A percentile compares a stretch with the other conserved stretches of the same genome.
Conservation (phyloP, 2,329 filamentous ascomycete species). For the Fusarium nodosum region DNA sequence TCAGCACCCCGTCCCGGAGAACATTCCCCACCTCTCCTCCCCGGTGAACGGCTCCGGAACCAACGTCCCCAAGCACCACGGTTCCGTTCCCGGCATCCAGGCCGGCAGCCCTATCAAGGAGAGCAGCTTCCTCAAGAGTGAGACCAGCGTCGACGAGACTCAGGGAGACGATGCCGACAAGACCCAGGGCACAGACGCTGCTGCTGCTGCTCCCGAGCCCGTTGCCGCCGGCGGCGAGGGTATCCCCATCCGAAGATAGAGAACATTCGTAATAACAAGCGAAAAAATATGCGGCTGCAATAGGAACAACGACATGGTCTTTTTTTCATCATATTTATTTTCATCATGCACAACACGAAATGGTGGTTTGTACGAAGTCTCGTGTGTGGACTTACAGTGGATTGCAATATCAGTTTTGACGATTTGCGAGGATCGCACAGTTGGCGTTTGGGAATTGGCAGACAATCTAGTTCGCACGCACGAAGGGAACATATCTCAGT, state of each 20-base stretch:
- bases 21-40: constrained; percentile 89
- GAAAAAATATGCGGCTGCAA: constrained; percentile 11
- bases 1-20: constrained; percentile 94
- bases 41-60: constrained; percentile 62
- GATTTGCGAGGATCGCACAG: constrained; percentile 51
- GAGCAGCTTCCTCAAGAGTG: constrained; percentile 85
- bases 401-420: constrained; percentile 46
- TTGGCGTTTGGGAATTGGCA: constrained; percentile 51
- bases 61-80: constrained; percentile 57
- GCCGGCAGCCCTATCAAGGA: constrained; percentile 90
- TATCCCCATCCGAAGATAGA: constrained; percentile 74
- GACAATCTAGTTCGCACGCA: constrained; percentile 48
- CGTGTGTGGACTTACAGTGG: constrained; percentile 36
- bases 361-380: constrained; percentile 35
- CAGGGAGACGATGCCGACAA: constrained; percentile 53
- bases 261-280: constrained; percentile 11
- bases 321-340: not conserved
- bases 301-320: constrained; percentile 3
- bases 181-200: constrained; percentile 55
- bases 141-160: constrained; percentile 76
- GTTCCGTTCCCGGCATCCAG: constrained; percentile 64
- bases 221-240: constrained; percentile 54
- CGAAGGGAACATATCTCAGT: constrained; percentile 43
- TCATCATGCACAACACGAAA: constrained; percentile 24
- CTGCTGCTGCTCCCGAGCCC: constrained; percentile 32